A percentile compares a stretch with the other conserved stretches of the same genome.
Conservation (phyloP, 768 basidiomycete genomes). For the Inosperma sp. region DNA sequence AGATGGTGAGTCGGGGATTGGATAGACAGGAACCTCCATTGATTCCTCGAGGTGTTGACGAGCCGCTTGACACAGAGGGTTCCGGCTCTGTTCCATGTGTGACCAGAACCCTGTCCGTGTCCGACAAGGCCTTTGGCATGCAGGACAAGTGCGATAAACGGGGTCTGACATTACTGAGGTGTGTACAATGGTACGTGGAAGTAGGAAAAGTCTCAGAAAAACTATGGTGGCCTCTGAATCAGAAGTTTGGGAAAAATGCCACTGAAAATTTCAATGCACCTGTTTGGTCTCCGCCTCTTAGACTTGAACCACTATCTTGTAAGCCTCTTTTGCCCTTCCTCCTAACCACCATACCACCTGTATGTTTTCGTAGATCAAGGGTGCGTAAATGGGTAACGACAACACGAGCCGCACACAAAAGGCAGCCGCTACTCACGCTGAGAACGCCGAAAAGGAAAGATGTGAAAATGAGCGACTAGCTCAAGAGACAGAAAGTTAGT, state of each 20-base stretch:
- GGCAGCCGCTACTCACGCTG: not conserved
- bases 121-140: not conserved
- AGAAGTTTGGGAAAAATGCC: not conserved
- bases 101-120: not conserved
- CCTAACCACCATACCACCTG: too few relatives aligned
- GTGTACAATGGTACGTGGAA: too few relatives aligned
- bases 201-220: too few relatives aligned
- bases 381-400: not conserved
- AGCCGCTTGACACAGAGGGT: slow-evolving; percentile 1
- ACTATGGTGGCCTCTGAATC: too few relatives aligned
- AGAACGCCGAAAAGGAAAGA: not conserved
- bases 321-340: not conserved
- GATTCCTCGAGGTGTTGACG: not conserved
- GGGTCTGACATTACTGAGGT: not conserved
- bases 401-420: not conserved
- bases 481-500: not conserved
- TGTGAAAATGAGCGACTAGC: not conserved
- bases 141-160: not conserved
- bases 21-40: not conserved
- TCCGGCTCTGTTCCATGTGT: not conserved
- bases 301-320: not conserved
- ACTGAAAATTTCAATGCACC: not conserved
- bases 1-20: not conserved
- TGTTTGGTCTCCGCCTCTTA: not conserved
- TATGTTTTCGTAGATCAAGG: too few relatives aligned